Conservation (phyloP, 768 basidiomycete species). For the Amanita muscaria region DNA sequence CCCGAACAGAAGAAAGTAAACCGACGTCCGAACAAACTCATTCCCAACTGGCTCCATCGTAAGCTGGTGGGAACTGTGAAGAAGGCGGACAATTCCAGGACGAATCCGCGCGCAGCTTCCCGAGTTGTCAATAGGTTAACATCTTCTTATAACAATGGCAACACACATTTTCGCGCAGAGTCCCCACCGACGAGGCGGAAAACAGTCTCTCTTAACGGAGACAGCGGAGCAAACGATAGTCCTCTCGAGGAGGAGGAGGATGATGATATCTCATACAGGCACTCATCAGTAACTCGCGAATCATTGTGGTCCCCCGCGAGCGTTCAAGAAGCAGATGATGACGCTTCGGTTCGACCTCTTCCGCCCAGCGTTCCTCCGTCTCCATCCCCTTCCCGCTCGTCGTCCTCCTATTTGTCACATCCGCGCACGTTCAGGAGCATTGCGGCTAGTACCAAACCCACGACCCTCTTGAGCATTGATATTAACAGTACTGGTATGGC, state of each 20-base stretch:
- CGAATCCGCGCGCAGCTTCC: constrained; percentile 22
- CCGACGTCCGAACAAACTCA: constrained; percentile 71
- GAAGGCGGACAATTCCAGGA: constrained; percentile 33
- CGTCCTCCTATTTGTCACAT: constrained; percentile 76
- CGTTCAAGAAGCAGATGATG: constrained; percentile 81
- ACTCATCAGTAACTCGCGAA: constrained; percentile 57
- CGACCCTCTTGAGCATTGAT: constrained; percentile 88
- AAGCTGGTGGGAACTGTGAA: constrained; percentile 71
- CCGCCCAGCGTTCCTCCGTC: constrained; percentile 86
- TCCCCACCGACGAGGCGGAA: constrained; percentile 31
- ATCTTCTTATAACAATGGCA: constrained; percentile 21
- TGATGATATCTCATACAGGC: constrained; percentile 37
- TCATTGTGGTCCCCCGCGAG: constrained; percentile 77
- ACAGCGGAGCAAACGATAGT: constrained; percentile 36
- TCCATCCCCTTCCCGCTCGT: constrained; percentile 76
- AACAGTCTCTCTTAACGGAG: constrained; percentile 59
- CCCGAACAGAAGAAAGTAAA: constrained; percentile 52
- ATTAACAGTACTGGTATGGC: constrained; percentile 73
- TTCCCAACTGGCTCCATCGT: constrained; percentile 85
- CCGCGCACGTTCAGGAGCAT: constrained; percentile 76
- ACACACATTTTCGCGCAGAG: not conserved
- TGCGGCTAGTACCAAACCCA: constrained; percentile 88
- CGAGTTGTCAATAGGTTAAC: constrained; percentile 32
- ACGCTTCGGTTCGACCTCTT: constrained; percentile 84
- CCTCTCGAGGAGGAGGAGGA: constrained; percentile 40